These are phyloP conservation scores for Beauveria asiatica DNA, from an alignment of 2,329 filamentous ascomycete genomes.

Conservation along the genomic window DNA sequence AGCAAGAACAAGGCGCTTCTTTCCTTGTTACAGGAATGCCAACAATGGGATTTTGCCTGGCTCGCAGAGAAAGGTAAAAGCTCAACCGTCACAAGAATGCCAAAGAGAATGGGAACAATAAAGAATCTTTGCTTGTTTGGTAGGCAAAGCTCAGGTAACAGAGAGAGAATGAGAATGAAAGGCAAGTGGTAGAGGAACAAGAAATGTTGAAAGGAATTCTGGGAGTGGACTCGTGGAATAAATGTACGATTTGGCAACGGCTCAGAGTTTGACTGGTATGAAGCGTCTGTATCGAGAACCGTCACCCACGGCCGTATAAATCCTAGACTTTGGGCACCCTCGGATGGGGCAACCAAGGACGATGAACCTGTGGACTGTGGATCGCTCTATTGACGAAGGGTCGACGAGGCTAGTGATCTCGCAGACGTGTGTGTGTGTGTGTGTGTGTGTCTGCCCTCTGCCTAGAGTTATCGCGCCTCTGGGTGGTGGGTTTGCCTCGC, in stretches of 20 bases:
- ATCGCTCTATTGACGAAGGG: conserved; percentile 9
- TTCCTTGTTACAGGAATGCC: conserved; percentile 11
- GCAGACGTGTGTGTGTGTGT: background rate
- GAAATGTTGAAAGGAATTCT: conserved; percentile 38
- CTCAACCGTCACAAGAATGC: background rate
- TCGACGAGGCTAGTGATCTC: conserved; percentile 6
- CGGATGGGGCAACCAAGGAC: conserved; percentile 20
- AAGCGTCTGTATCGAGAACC: conserved; percentile 21
- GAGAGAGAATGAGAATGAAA: conserved; percentile 16
- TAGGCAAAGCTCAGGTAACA: background rate
- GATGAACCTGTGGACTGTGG: conserved; percentile 12
- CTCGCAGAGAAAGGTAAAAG: conserved; percentile 8
- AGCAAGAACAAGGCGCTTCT: background rate
- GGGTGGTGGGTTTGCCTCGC: background rate
- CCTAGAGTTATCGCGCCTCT: conserved; percentile 1
- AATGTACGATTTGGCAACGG: conserved; percentile 29
- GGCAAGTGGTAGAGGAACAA: conserved; percentile 28
- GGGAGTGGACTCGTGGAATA: conserved; percentile 35
- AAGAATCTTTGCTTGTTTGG: background rate
- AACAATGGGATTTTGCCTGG: conserved; percentile 4
- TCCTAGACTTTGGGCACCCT: conserved; percentile 25
- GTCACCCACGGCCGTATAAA: conserved; percentile 27
- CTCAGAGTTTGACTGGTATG: conserved; percentile 30
- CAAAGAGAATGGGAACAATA: conserved; percentile 1
- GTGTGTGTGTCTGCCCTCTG: background rate